phyloP scores from a whole-genome alignment of 805 yeast species.

The Vanderwaltozyma verrucispora region DNA sequence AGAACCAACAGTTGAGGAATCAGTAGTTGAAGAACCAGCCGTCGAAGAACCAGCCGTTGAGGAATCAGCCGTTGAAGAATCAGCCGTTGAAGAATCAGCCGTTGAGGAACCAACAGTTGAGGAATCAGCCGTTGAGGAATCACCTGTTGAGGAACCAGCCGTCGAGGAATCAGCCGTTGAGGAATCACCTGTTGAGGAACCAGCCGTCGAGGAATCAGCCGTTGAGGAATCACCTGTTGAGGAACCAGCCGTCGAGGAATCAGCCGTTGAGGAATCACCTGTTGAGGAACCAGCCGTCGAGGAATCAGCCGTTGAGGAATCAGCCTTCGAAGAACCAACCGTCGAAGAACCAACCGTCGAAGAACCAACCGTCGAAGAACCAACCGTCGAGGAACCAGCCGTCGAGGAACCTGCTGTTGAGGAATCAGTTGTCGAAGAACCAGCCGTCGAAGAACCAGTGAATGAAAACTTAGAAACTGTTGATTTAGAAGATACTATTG shows the following conservation, averaged over 20 bases:
- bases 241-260: neutral
- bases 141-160: neutral
- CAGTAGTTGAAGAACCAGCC: slow-evolving; percentile 1
- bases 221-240: neutral
- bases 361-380: neutral
- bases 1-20: neutral
- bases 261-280: slow-evolving; percentile 1
- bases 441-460: slow-evolving; percentile 1
- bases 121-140: neutral
- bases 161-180: neutral
- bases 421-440: slow-evolving; percentile 1
- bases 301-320: too few relatives aligned
- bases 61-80: neutral
- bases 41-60: neutral
- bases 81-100: too few relatives aligned
- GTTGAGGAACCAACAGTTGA: neutral
- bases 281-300: too few relatives aligned
- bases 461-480: neutral
- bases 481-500: too few relatives aligned
- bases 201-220: neutral
- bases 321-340: too few relatives aligned
- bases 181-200: slow-evolving; percentile 1
- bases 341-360: neutral
- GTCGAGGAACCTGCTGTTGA: neutral
- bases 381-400: neutral